Conservation (phyloP, 768 basidiomycete species). For the Lyophyllum atratum region DNA sequence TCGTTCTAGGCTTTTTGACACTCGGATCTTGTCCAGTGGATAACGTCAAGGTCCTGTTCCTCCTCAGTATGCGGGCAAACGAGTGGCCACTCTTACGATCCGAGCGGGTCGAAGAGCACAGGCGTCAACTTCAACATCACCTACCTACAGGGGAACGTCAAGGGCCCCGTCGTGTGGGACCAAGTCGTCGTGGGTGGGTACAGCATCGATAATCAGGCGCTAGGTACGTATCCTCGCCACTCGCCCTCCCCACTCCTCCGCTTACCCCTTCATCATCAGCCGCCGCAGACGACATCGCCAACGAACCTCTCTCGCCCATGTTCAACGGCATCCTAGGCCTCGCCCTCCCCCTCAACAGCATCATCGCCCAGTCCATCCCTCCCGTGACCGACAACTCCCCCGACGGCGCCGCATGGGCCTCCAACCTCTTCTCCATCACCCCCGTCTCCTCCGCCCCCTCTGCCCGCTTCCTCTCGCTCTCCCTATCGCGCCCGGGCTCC, state of each 20-base stretch:
- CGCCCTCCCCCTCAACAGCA: slow-evolving; percentile 71
- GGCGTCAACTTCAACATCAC: slow-evolving; percentile 46
- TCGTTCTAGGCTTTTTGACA: background rate
- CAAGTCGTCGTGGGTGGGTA: slow-evolving; percentile 64
- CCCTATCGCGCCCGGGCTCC: slow-evolving; percentile 70
- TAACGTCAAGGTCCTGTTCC: slow-evolving; percentile 67
- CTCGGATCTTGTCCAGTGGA: slow-evolving; percentile 53
- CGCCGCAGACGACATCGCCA: slow-evolving; percentile 53
- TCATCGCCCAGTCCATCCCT: slow-evolving; percentile 55
- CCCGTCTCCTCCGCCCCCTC: slow-evolving; percentile 53
- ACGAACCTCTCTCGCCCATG: slow-evolving; percentile 56
- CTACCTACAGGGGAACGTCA: slow-evolving; percentile 61
- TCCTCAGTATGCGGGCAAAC: slow-evolving; percentile 51
- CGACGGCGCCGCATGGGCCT: slow-evolving; percentile 67
- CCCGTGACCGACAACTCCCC: slow-evolving; percentile 49
- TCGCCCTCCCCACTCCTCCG: background rate
- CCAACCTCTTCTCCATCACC: slow-evolving; percentile 73
- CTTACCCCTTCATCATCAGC: slow-evolving; percentile 35
- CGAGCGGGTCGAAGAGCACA: slow-evolving; percentile 46
- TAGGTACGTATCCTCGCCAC: slow-evolving; percentile 50
- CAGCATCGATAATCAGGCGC: slow-evolving; percentile 61
- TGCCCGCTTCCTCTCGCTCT: slow-evolving; percentile 65
- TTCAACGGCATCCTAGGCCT: slow-evolving; percentile 77
- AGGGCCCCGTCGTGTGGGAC: slow-evolving; percentile 75
- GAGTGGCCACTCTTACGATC: slow-evolving; percentile 55